Percentiles rank a stretch among this genome's conserved stretches.
These are phyloP conservation scores for Davidsoniella australis DNA, from an alignment of 2,329 filamentous ascomycete species.

Conservation along the genomic window DNA sequence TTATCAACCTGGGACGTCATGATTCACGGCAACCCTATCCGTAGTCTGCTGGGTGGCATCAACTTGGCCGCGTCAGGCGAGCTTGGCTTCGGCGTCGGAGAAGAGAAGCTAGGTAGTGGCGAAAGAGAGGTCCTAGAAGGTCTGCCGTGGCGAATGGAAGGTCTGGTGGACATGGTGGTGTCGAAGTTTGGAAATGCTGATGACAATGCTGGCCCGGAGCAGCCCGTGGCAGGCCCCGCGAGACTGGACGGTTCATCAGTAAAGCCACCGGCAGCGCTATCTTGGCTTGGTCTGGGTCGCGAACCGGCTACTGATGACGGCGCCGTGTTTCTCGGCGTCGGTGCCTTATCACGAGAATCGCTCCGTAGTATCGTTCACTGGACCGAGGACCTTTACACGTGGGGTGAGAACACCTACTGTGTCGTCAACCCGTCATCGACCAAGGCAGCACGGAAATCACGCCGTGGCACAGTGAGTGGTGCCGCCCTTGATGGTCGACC, in stretches of 20 bases:
- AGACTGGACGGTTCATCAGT: constrained; percentile 11
- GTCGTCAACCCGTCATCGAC: constrained; percentile 37
- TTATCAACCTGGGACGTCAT: constrained; percentile 71
- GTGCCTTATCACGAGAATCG: constrained; percentile 53
- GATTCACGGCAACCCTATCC: constrained; percentile 73
- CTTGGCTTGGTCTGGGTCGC: constrained; percentile 59
- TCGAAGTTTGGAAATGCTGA: constrained; percentile 56
- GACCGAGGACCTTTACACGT: constrained; percentile 76
- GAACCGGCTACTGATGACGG: constrained; percentile 60
- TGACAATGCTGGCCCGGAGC: constrained; percentile 15
- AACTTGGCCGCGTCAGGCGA: constrained; percentile 84
- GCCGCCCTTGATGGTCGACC: neutral
- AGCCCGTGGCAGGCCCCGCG: constrained; percentile 10
- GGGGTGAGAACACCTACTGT: constrained; percentile 73
- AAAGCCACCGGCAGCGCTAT: neutral
- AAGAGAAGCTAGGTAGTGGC: constrained; percentile 86
- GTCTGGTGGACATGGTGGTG: constrained; percentile 74
- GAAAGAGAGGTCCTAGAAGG: constrained; percentile 87
- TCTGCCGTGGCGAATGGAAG: constrained; percentile 62
- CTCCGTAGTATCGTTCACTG: constrained; percentile 61
- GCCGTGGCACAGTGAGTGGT: constrained; percentile 8
- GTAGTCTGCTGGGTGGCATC: constrained; percentile 63
- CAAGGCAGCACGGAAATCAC: constrained; percentile 6
- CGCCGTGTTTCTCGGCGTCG: constrained; percentile 68
- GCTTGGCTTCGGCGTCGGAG: constrained; percentile 82